phyloP scores from a whole-genome alignment of 805 yeast species.

The Sugiyamaella chiloensis region DNA sequence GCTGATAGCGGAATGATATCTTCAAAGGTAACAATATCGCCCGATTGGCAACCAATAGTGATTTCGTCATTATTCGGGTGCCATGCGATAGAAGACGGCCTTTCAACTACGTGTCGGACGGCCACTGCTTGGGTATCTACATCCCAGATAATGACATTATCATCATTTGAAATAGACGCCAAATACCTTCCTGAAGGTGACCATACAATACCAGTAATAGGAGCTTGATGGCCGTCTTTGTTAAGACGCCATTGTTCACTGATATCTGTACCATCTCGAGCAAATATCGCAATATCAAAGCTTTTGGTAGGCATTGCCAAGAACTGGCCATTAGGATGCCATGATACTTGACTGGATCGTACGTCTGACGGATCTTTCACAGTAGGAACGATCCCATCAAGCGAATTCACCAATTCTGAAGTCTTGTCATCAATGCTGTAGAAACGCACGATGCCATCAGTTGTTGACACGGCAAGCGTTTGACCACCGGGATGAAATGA shows the following conservation, averaged over 20 bases:
- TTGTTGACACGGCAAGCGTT: conserved; percentile 30
- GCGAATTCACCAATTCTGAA: conserved; percentile 20
- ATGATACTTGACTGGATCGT: conserved; percentile 53
- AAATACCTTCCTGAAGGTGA: conserved; percentile 60
- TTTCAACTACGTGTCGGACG: conserved; percentile 36
- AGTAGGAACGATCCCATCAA: conserved; percentile 31
- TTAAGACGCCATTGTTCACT: conserved; percentile 22
- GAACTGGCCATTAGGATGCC: conserved; percentile 70
- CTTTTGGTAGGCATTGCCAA: conserved; percentile 62
- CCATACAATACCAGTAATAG: conserved; percentile 52
- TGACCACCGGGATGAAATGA: conserved; percentile 36
- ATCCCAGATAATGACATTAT: conserved; percentile 56
- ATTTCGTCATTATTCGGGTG: conserved; percentile 34
- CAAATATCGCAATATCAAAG: conserved; percentile 30
- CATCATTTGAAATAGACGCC: conserved; percentile 56
- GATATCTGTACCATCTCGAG: conserved; percentile 30
- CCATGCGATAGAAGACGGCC: conserved; percentile 37
- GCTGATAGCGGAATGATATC: conserved; percentile 23
- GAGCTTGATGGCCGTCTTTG: conserved; percentile 21
- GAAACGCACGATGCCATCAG: conserved; percentile 36
- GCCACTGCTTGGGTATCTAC: conserved; percentile 37
- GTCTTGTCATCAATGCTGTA: conserved; percentile 27
- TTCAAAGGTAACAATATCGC: conserved; percentile 28
- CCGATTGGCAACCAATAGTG: conserved; percentile 22
- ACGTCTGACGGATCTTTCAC: conserved; percentile 37